Conservation (phyloP, 1,139 yeast species). For the Diutina neorugosa region DNA sequence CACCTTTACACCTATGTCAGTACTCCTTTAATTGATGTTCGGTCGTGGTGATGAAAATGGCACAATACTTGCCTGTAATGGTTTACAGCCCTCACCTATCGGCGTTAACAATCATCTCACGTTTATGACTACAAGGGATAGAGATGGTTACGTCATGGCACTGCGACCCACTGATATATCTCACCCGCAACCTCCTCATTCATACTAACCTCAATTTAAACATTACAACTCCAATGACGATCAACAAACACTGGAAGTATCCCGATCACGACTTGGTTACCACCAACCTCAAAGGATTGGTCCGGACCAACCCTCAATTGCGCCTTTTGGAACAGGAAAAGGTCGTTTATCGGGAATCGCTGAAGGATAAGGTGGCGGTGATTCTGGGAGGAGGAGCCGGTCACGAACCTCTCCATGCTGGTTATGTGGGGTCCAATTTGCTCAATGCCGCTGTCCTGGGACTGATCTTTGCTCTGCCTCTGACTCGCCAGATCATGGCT, state of each 20-base stretch:
- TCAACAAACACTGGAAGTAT: constrained; percentile 42
- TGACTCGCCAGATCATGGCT: constrained; percentile 73
- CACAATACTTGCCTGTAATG: too few relatives aligned
- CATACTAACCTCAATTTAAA: neutral
- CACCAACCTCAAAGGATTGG: constrained; percentile 55
- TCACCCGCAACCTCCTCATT: neutral
- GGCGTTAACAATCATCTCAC: neutral
- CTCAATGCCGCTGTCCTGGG: constrained; percentile 87
- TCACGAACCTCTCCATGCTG: constrained; percentile 90
- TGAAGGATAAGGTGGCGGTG: constrained; percentile 45
- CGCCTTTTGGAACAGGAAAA: constrained; percentile 54
- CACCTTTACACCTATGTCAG: too few relatives aligned
- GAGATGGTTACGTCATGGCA: neutral
- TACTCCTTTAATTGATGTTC: too few relatives aligned
- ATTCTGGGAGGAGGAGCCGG: constrained; percentile 94
- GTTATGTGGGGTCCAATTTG: constrained; percentile 75
- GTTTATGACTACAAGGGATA: neutral
- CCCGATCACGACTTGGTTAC: constrained; percentile 46
- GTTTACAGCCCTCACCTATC: neutral
- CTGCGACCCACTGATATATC: neutral
- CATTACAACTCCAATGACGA: constrained; percentile 6
- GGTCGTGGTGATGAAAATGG: too few relatives aligned
- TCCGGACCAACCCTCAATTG: constrained; percentile 55
- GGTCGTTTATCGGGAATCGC: constrained; percentile 40
- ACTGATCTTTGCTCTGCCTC: constrained; percentile 81